Conservation (phyloP, 768 basidiomycete genomes). For the Panaeolus cyanescens region DNA sequence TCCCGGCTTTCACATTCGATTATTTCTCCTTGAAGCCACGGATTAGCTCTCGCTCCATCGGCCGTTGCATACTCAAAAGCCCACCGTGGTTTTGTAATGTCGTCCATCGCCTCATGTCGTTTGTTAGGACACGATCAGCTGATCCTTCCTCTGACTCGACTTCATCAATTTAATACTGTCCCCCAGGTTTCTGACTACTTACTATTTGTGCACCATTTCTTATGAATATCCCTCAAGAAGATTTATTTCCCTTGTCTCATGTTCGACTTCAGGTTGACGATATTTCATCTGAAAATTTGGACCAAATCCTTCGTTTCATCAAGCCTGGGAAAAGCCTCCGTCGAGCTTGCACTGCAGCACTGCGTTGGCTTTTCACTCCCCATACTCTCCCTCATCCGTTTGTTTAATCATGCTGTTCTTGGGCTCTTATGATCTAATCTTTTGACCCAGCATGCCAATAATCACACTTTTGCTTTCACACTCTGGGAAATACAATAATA, state of each 20-base stretch:
- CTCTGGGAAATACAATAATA: background rate
- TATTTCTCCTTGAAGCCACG: background rate
- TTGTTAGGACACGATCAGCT: background rate
- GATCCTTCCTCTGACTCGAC: background rate
- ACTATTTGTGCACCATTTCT: background rate
- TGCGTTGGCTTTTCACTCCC: conserved; percentile 42
- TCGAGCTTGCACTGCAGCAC: conserved; percentile 51
- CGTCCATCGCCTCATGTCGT: background rate
- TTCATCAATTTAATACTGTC: background rate
- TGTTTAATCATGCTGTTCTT: conserved; percentile 11
- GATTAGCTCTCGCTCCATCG: background rate
- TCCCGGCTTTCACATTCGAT: no score
- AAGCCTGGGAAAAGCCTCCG: conserved; percentile 40
- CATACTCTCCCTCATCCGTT: conserved; percentile 39
- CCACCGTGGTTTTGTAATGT: background rate
- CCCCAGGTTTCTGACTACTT: background rate
- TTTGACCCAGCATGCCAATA: conserved; percentile 58
- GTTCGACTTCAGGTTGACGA: conserved; percentile 60
- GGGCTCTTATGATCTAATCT: conserved; percentile 6
- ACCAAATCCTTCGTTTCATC: conserved; percentile 54
- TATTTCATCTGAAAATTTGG: conserved; percentile 56
- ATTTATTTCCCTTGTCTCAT: conserved; percentile 53
- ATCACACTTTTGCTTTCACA: conserved; percentile 54
- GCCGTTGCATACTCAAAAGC: background rate
- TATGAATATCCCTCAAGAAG: background rate